These are phyloP conservation scores for Diaporthe sp. DNA, from an alignment of 2,329 filamentous ascomycete species.

Conservation along the genomic window DNA sequence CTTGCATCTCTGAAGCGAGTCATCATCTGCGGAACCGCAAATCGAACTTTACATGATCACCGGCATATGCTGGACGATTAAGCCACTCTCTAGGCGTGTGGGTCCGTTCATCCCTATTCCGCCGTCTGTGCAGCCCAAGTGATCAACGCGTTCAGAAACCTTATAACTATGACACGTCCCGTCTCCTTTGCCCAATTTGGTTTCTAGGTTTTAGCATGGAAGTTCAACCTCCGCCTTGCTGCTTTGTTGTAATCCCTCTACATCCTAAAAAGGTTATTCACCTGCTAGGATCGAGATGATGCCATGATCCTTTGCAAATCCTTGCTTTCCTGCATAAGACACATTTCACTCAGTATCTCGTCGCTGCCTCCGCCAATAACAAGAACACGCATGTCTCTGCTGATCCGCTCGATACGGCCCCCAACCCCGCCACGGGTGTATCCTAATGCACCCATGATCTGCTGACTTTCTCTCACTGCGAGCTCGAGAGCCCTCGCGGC, in stretches of 20 bases:
- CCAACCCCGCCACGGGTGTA: slow-evolving; percentile 52
- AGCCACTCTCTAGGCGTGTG: no score
- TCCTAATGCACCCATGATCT: slow-evolving; percentile 57
- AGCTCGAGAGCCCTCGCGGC: slow-evolving; percentile 35
- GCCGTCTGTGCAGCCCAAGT: no score
- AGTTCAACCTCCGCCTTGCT: no score
- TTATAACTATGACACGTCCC: no score
- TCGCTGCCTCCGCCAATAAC: slow-evolving; percentile 58
- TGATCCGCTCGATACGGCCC: slow-evolving; percentile 51
- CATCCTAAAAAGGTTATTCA: neutral
- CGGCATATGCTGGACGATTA: no score
- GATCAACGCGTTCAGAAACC: no score
- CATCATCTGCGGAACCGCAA: no score
- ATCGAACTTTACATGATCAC: neutral
- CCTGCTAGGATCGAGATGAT: neutral
- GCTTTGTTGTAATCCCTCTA: neutral
- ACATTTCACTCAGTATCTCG: slow-evolving; percentile 54
- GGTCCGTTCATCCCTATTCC: neutral
- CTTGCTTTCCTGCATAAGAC: slow-evolving; percentile 11
- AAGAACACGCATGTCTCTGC: slow-evolving; percentile 57
- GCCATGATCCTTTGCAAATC: neutral
- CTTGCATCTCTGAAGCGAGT: no score
- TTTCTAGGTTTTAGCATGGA: no score
- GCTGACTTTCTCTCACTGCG: slow-evolving; percentile 54
- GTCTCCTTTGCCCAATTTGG: no score